These are phyloP conservation scores for Phaeosphaeriaceae sp. DNA, from an alignment of 2,329 filamentous ascomycete genomes.

Conservation along the genomic window DNA sequence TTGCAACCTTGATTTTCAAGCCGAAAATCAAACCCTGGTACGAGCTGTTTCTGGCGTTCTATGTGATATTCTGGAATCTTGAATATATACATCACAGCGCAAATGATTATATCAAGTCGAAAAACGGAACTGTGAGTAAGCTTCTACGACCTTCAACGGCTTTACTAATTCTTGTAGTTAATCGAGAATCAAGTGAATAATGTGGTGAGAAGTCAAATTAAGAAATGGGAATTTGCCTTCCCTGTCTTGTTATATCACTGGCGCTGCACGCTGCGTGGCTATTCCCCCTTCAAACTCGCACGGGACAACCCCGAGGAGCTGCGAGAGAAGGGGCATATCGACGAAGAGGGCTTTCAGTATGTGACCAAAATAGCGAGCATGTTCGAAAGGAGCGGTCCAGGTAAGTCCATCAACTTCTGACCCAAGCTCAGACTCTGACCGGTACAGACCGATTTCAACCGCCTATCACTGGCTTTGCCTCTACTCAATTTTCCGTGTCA, in stretches of 20 bases:
- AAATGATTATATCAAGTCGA: slow-evolving; percentile 42
- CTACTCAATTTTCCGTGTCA: slow-evolving; percentile 32
- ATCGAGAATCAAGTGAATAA: slow-evolving; percentile 41
- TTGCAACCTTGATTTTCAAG: slow-evolving; percentile 39
- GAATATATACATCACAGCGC: slow-evolving; percentile 45
- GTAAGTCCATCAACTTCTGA: slow-evolving; percentile 24
- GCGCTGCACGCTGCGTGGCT: slow-evolving; percentile 39
- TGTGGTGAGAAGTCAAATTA: slow-evolving; percentile 41
- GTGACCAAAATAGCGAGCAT: slow-evolving; percentile 33
- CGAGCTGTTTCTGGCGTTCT: slow-evolving; percentile 44
- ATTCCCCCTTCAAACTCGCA: slow-evolving; percentile 42
- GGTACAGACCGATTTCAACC: slow-evolving; percentile 36
- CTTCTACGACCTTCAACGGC: not conserved
- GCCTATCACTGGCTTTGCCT: slow-evolving; percentile 34
- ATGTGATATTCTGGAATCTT: slow-evolving; percentile 46
- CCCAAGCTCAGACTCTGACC: slow-evolving; percentile 9
- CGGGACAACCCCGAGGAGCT: slow-evolving; percentile 45
- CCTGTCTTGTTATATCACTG: slow-evolving; percentile 42
- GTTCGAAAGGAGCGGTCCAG: slow-evolving; percentile 30
- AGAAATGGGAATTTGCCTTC: slow-evolving; percentile 44
- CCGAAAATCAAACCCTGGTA: slow-evolving; percentile 47
- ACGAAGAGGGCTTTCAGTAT: slow-evolving; percentile 40
- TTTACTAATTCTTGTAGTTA: slow-evolving; percentile 29
- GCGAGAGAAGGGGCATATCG: slow-evolving; percentile 35
- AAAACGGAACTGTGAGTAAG: slow-evolving; percentile 43